These are phyloP conservation scores for Amyloporia xantha DNA, from an alignment of 768 basidiomycete genomes.

Conservation along the genomic window DNA sequence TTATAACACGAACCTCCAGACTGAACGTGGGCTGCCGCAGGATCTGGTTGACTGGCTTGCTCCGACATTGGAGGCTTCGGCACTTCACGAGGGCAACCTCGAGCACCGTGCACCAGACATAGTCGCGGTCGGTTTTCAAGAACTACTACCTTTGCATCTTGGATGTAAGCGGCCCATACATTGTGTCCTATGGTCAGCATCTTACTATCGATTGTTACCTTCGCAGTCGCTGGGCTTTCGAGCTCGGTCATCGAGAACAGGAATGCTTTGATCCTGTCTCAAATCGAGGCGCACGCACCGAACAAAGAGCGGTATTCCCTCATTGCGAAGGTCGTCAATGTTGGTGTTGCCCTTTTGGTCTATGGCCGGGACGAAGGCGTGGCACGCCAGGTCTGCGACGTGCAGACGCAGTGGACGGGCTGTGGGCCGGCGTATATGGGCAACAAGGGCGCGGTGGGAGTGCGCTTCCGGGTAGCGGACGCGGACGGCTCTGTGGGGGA, in stretches of 20 bases:
- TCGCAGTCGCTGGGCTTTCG: constrained; percentile 72
- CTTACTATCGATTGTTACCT: not conserved
- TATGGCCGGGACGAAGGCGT: constrained; percentile 73
- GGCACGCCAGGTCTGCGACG: constrained; percentile 52
- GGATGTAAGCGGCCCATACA: constrained; percentile 70
- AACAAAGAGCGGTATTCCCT: constrained; percentile 72
- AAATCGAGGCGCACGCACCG: constrained; percentile 65
- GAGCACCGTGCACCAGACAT: constrained; percentile 64
- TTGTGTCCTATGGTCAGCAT: too few relatives aligned
- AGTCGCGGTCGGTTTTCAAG: constrained; percentile 90
- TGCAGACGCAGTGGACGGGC: constrained; percentile 73
- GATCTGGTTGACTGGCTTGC: constrained; percentile 90
- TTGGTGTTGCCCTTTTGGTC: constrained; percentile 82
- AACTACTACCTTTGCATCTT: constrained; percentile 83
- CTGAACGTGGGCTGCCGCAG: constrained; percentile 63
- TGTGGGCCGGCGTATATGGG: constrained; percentile 74
- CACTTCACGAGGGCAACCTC: constrained; percentile 53
- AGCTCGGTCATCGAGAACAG: constrained; percentile 60
- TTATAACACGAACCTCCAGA: constrained; percentile 90
- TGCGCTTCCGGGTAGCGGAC: constrained; percentile 69
- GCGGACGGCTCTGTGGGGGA: constrained; percentile 57
- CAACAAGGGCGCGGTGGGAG: constrained; percentile 92
- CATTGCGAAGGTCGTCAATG: constrained; percentile 75
- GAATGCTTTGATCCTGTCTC: constrained; percentile 63
- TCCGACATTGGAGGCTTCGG: constrained; percentile 72